These are phyloP conservation scores for Hypoxylon sp. DNA, from an alignment of 2,329 filamentous ascomycete genomes.

Conservation along the genomic window DNA sequence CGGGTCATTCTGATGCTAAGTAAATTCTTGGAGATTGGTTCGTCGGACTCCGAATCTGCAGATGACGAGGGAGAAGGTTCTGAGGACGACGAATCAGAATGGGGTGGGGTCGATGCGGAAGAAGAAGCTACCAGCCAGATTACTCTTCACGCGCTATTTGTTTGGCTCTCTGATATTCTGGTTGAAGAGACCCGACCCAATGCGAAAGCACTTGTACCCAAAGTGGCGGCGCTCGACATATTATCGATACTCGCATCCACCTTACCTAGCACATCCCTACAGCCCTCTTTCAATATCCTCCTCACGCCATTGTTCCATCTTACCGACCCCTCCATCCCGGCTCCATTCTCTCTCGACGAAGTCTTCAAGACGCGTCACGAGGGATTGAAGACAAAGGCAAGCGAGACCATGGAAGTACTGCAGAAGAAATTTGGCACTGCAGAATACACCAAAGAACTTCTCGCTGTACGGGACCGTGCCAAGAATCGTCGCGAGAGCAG, in stretches of 20 bases:
- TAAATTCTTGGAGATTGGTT: conserved; percentile 68
- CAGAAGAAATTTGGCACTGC: conserved; percentile 86
- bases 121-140: conserved; percentile 52
- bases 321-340: conserved; percentile 78
- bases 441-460: conserved; percentile 77
- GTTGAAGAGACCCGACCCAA: conserved; percentile 76
- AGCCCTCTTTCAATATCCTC: conserved; percentile 68
- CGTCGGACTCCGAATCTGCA: conserved; percentile 54
- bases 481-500: conserved; percentile 76
- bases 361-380: conserved; percentile 75
- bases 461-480: conserved; percentile 77
- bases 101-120: conserved; percentile 47
- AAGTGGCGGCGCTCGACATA: conserved; percentile 78
- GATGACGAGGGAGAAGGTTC: conserved; percentile 54
- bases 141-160: conserved; percentile 76
- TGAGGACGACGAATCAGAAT: conserved; percentile 52
- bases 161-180: conserved; percentile 79
- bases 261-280: conserved; percentile 64
- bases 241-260: conserved; percentile 74
- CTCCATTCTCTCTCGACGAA: conserved; percentile 75
- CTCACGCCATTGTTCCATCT: conserved; percentile 77
- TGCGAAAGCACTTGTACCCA: conserved; percentile 72
- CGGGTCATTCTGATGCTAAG: conserved; percentile 87
- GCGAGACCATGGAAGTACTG: conserved; percentile 81
- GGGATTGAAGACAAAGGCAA: conserved; percentile 73